These are phyloP conservation scores for Pugionium dolabratum DNA, from an alignment of 345 rosid genomes.

Conservation along the genomic window DNA sequence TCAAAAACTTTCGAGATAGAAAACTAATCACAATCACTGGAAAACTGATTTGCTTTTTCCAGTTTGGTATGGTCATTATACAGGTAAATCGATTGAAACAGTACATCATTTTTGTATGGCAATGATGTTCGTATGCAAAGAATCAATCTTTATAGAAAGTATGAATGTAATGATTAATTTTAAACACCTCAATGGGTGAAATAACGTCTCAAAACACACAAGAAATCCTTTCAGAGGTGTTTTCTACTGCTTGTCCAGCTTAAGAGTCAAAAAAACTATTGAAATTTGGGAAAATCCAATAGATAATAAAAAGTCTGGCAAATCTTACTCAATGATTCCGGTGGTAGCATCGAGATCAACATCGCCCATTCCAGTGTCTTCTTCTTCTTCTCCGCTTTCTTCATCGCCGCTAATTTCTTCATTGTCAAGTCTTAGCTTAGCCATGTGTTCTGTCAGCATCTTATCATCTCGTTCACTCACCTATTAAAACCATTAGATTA, in stretches of 20 bases:
- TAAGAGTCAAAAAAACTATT: slow-evolving; percentile 12
- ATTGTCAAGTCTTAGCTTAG: slow-evolving; percentile 66
- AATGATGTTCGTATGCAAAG: slow-evolving; percentile 1
- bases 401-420: slow-evolving; percentile 94
- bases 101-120: no score
- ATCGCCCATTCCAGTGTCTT: slow-evolving; percentile 91
- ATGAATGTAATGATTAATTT: slow-evolving; percentile 24
- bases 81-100: no score
- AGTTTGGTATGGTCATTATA: no score
- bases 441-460: slow-evolving; percentile 94
- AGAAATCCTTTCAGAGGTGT: slow-evolving; percentile 9
- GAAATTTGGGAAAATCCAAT: slow-evolving; percentile 2
- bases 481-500: slow-evolving; percentile 37
- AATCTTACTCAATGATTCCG: slow-evolving; percentile 61
- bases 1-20: no score
- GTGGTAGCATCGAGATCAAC: slow-evolving; percentile 61
- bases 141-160: slow-evolving; percentile 15
- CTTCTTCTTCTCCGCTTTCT: slow-evolving; percentile 88
- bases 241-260: slow-evolving; percentile 28
- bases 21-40: no score
- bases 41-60: no score
- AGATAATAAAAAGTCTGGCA: background rate
- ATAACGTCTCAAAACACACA: slow-evolving; percentile 18
- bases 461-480: slow-evolving; percentile 99
- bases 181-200: slow-evolving; percentile 9